Evolutionary conservation across 176 grass and related monocot genomes (phyloP).

Genomic region (Rhipidocladum racemiflorum): DNA sequence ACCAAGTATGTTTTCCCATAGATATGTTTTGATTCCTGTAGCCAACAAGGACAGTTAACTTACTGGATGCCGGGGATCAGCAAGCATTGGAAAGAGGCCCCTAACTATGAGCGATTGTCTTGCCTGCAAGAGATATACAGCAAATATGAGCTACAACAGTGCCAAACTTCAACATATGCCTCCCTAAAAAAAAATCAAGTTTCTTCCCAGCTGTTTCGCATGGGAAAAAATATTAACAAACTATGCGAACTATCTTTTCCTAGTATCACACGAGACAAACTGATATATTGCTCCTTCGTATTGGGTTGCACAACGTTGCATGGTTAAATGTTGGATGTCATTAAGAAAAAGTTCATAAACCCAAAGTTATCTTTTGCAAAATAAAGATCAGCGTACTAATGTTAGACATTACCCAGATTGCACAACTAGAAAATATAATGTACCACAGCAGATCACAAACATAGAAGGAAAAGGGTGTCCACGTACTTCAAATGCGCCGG

Average conservation of each 20-base stretch:
- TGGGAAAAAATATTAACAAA: not conserved
- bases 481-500: constrained; percentile 83
- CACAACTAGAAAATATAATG: not conserved
- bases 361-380: not conserved
- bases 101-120: constrained; percentile 96
- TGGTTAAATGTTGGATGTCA: not conserved
- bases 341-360: not conserved
- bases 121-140: constrained; percentile 58
- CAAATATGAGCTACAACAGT: constrained; percentile 8
- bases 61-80: constrained; percentile 96
- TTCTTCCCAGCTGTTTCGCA: not conserved
- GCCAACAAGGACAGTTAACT: constrained; percentile 32
- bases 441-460: not conserved
- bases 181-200: not conserved
- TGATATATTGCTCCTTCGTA: not conserved
- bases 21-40: not conserved
- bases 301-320: not conserved
- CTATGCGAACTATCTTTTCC: not conserved
- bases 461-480: constrained; percentile 18
- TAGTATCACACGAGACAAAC: constrained; percentile 9
- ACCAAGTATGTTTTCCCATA: not conserved
- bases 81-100: constrained; percentile 98
- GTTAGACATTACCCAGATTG: not conserved
- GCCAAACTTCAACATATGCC: not conserved
- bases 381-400: not conserved